Evolutionary conservation across 2,329 filamentous ascomycete genomes (phyloP).

Genomic region (Diaporthe longicolla): DNA sequence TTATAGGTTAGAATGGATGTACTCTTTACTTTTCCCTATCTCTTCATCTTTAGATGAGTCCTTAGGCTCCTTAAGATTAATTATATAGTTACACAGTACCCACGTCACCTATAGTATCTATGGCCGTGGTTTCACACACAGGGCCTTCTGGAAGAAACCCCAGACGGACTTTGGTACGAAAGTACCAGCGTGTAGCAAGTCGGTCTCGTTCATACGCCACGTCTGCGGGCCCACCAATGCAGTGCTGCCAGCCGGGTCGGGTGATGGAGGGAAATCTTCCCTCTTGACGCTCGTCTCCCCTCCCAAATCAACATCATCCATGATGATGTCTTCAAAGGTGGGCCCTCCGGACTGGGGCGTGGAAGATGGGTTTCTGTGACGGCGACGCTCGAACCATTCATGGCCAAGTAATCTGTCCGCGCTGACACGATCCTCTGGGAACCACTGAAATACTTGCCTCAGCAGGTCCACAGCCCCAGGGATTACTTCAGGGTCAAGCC

Average conservation of each 20-base stretch:
- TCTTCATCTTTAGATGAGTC: too few species aligned
- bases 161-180: conserved; percentile 7
- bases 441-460: conserved; percentile 4
- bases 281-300: neutral
- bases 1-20: too few species aligned
- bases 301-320: neutral
- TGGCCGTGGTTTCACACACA: neutral
- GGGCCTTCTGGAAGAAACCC: conserved; percentile 1
- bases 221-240: neutral
- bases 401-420: neutral
- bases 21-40: too few species aligned
- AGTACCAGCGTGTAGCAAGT: neutral
- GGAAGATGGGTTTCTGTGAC: accelerated
- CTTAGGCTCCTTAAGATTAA: too few species aligned
- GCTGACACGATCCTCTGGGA: neutral
- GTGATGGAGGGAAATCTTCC: neutral
- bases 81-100: neutral
- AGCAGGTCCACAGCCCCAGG: conserved; percentile 4
- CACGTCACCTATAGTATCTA: neutral
- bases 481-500: neutral
- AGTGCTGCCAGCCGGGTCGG: too few species aligned
- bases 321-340: neutral
- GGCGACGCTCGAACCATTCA: neutral
- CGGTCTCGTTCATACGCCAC: neutral
- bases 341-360: neutral